These are phyloP conservation scores for Hondaea fermentalgiana DNA, from an alignment of 108 stramenopile species.

Conservation along the genomic window DNA sequence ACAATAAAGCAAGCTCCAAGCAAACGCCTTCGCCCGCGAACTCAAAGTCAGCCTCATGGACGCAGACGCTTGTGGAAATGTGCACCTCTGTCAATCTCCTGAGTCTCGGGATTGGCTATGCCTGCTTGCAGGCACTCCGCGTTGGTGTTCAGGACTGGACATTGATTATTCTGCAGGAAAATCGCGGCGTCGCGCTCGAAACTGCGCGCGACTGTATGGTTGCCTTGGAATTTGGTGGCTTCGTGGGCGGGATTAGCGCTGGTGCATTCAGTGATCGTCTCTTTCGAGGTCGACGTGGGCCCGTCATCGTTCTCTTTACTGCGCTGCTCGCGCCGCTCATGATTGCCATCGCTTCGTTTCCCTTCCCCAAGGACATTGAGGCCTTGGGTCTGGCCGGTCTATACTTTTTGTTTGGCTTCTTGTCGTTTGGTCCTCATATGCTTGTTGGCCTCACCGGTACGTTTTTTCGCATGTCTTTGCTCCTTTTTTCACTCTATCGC, in stretches of 20 bases:
- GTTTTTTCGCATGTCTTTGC: neutral
- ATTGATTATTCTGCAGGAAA: neutral
- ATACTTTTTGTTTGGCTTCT: neutral
- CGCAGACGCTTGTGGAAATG: neutral
- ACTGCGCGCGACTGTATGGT: neutral
- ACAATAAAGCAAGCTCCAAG: no score
- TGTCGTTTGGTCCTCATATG: constrained; percentile 3
- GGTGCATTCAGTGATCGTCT: neutral
- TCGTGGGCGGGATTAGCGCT: neutral
- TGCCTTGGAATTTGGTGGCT: neutral
- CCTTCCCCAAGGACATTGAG: neutral
- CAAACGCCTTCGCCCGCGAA: no score
- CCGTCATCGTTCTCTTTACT: neutral
- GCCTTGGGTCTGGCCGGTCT: neutral
- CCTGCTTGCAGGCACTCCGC: neutral
- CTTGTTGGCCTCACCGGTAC: constrained; percentile 13
- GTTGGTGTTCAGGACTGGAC: constrained; percentile 9
- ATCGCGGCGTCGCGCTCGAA: neutral
- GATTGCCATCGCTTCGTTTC: neutral
- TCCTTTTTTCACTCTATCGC: neutral
- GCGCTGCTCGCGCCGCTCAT: neutral
- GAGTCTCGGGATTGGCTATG: constrained; percentile 1
- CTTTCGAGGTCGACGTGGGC: neutral
- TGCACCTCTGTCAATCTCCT: neutral
- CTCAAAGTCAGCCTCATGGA: neutral